Percentiles rank a stretch among this genome's conserved stretches.
phyloP scores from a whole-genome alignment of 2,329 filamentous ascomycete genomes.

The Trichophyton mentagrophytes region DNA sequence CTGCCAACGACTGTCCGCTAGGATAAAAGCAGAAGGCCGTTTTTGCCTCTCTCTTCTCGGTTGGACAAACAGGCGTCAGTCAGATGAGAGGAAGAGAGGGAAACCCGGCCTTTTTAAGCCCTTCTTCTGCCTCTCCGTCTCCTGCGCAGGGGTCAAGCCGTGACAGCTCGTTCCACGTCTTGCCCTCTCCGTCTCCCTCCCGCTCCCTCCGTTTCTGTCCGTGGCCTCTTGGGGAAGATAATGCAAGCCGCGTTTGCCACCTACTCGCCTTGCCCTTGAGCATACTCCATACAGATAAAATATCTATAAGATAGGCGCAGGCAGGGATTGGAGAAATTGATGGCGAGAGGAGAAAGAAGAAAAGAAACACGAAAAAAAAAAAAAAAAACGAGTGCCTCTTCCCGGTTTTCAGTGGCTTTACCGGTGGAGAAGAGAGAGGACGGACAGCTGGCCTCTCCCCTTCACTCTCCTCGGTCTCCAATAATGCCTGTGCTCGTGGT shows the following conservation, averaged over 20 bases:
- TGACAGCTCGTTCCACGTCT: not conserved
- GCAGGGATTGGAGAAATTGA: not conserved
- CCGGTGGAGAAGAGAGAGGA: not conserved
- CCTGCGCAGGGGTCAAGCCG: not conserved
- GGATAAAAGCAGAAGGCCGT: not conserved
- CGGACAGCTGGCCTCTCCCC: not conserved
- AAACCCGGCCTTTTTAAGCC: not conserved
- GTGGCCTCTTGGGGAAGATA: not conserved
- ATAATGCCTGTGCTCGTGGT: not conserved
- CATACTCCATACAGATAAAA: not conserved
- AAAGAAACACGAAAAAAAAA: conserved; percentile 10
- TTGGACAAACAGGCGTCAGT: not conserved
- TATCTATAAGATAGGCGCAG: not conserved
- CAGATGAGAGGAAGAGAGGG: not conserved
- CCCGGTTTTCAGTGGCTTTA: not conserved
- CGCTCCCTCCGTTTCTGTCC: not conserved
- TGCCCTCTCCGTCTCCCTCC: not conserved
- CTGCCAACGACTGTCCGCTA: not conserved
- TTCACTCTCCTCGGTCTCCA: not conserved
- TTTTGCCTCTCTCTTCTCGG: not conserved
- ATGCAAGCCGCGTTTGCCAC: not conserved
- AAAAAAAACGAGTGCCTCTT: conserved; percentile 13
- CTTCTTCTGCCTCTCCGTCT: not conserved
- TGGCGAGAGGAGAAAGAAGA: conserved; percentile 8
- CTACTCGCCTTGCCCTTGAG: not conserved